Evolutionary conservation across 2,329 filamentous ascomycete species (phyloP).

Genomic region (Curvularia sp.): DNA sequence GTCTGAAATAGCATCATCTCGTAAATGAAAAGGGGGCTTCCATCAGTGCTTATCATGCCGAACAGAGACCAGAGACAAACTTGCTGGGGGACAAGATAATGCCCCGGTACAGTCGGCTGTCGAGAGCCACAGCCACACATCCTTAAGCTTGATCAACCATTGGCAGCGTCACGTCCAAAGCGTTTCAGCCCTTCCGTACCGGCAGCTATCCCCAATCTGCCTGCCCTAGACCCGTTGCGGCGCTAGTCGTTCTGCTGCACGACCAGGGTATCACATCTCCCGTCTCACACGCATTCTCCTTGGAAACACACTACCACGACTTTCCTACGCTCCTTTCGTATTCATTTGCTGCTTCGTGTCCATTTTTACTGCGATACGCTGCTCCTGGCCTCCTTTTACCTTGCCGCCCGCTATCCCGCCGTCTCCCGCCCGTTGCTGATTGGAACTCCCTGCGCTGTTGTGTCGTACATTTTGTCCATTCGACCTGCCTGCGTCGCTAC

Average conservation of each 20-base stretch:
- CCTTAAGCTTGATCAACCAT: conserved; percentile 3
- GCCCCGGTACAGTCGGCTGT: not conserved
- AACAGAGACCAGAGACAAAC: not conserved
- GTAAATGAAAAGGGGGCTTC: not conserved
- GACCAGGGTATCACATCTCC: conserved; percentile 1
- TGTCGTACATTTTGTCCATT: not conserved
- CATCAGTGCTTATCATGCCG: not conserved
- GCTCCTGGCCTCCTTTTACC: not conserved
- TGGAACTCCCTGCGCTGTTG: not conserved
- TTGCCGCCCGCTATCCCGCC: not conserved
- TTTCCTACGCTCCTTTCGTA: conserved; percentile 6
- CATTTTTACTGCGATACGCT: not conserved
- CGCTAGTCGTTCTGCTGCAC: not conserved
- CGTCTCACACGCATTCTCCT: conserved; percentile 6
- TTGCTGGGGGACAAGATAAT: not conserved
- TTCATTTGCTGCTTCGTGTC: not conserved
- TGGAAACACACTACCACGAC: conserved; percentile 3
- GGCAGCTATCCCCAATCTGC: conserved; percentile 7
- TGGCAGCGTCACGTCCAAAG: conserved; percentile 1
- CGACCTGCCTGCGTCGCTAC: not conserved
- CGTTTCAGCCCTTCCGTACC: conserved; percentile 9
- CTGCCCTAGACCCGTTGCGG: not conserved
- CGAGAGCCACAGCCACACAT: not conserved
- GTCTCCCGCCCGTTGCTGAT: not conserved
- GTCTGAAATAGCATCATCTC: not conserved